These are phyloP conservation scores for Starmera pachycereana DNA, from an alignment of 805 yeast species.

Conservation along the genomic window DNA sequence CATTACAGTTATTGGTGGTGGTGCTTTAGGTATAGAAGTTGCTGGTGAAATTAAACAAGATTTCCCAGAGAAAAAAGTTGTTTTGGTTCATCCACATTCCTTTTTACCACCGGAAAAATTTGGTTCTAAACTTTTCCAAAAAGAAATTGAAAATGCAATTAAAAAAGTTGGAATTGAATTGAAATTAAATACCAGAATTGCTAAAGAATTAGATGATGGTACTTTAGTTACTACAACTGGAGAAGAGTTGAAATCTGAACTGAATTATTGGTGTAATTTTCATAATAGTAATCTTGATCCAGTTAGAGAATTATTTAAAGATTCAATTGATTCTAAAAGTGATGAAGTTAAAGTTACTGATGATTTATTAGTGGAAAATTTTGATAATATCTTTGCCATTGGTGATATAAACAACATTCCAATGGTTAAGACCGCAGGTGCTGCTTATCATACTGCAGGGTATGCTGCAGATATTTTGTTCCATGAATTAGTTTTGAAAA, in stretches of 20 bases:
- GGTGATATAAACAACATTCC: constrained; percentile 27
- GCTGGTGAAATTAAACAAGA: constrained; percentile 35
- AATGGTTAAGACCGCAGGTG: constrained; percentile 32
- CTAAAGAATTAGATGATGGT: constrained; percentile 16
- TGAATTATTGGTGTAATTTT: constrained; percentile 27
- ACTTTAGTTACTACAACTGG: constrained; percentile 17
- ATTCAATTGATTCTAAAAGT: constrained; percentile 13
- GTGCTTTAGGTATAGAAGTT: constrained; percentile 41
- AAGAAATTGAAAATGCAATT: constrained; percentile 6
- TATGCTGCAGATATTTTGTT: constrained; percentile 11
- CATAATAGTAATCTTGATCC: constrained; percentile 25
- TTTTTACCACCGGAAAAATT: constrained; percentile 29
- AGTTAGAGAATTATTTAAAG: constrained; percentile 13
- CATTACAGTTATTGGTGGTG: constrained; percentile 41
- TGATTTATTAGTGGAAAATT: constrained; percentile 14
- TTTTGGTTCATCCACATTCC: constrained; percentile 31
- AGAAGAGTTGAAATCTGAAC: constrained; percentile 19
- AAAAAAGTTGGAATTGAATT: constrained; percentile 16
- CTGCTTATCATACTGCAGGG: constrained; percentile 21
- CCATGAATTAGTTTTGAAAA: constrained; percentile 6
- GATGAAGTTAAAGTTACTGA: constrained; percentile 18
- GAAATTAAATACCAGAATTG: constrained; percentile 23
- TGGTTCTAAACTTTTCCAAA: constrained; percentile 14
- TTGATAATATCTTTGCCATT: constrained; percentile 23
- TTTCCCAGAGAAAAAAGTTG: constrained; percentile 28